These are phyloP conservation scores for Smallanthus sonchifolius DNA, from an alignment of 129 eudicot species.

Conservation along the genomic window DNA sequence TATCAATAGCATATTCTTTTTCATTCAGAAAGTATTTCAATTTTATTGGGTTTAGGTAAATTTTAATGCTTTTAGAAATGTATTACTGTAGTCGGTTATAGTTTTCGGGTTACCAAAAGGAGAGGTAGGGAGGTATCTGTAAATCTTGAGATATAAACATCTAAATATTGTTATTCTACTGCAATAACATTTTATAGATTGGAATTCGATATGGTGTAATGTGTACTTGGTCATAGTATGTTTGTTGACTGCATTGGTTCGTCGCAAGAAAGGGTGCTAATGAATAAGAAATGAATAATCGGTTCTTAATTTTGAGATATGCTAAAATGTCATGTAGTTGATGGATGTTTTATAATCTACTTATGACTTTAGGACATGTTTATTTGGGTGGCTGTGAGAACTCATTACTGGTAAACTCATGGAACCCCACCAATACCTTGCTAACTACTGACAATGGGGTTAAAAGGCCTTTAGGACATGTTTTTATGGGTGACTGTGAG, in stretches of 20 bases:
- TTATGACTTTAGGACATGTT: neutral
- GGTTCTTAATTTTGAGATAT: neutral
- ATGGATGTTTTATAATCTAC: neutral
- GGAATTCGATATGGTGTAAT: neutral
- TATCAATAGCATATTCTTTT: neutral
- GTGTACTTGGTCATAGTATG: neutral
- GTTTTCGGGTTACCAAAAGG: neutral
- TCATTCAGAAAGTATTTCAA: neutral
- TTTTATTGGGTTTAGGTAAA: neutral
- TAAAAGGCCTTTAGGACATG: neutral
- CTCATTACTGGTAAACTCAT: too few relatives aligned
- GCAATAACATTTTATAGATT: neutral
- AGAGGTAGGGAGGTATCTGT: neutral
- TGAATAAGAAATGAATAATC: neutral
- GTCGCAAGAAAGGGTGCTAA: neutral
- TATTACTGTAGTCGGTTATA: neutral
- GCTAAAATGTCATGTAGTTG: neutral
- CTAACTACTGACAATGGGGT: too few relatives aligned
- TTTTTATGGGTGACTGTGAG: neutral
- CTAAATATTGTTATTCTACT: neutral
- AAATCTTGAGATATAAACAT: neutral
- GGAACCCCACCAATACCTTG: neutral
- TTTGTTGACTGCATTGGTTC: conserved; percentile 2
- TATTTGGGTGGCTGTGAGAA: neutral
- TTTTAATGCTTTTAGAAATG: neutral